Percentiles rank a stretch among this genome's conserved stretches.
phyloP scores from a whole-genome alignment of 176 grass and related monocot species.

The Paspalum vaginatum region DNA sequence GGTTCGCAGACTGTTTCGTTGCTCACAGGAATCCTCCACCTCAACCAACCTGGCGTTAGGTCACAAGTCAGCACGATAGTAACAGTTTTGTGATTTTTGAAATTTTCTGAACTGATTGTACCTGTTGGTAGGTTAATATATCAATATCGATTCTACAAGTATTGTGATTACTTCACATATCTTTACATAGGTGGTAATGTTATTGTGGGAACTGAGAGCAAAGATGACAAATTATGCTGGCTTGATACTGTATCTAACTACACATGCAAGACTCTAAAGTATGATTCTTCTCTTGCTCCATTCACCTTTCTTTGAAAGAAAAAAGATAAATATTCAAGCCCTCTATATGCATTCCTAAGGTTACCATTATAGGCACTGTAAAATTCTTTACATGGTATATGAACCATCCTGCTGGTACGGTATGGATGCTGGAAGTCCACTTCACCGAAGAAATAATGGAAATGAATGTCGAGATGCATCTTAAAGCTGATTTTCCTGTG shows the following conservation, averaged over 20 bases:
- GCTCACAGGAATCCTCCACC: too few species aligned
- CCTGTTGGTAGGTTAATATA: not conserved
- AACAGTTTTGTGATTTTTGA: conserved; percentile 12
- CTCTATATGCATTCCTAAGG: not conserved
- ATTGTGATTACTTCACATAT: conserved; percentile 12
- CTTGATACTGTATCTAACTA: conserved; percentile 92
- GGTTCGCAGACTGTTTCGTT: too few species aligned
- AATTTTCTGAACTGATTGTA: not conserved
- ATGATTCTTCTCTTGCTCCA: conserved; percentile 36
- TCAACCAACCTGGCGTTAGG: conserved; percentile 84
- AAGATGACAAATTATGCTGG: conserved; percentile 96
- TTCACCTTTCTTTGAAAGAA: not conserved
- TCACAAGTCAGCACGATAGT: conserved; percentile 16
- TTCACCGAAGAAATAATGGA: not conserved
- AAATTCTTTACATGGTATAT: not conserved
- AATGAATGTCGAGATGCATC: not conserved
- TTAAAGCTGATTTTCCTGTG: conserved; percentile 1
- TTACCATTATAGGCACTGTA: not conserved
- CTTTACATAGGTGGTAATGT: conserved; percentile 87
- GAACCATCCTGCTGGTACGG: not conserved
- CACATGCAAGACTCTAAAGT: conserved; percentile 91
- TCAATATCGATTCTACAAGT: not conserved
- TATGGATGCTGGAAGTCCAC: not conserved
- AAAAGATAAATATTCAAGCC: not conserved
- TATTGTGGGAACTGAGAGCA: conserved; percentile 95